phyloP scores from a whole-genome alignment of 768 basidiomycete genomes.

The Lanmaoa pseudosensibilis region DNA sequence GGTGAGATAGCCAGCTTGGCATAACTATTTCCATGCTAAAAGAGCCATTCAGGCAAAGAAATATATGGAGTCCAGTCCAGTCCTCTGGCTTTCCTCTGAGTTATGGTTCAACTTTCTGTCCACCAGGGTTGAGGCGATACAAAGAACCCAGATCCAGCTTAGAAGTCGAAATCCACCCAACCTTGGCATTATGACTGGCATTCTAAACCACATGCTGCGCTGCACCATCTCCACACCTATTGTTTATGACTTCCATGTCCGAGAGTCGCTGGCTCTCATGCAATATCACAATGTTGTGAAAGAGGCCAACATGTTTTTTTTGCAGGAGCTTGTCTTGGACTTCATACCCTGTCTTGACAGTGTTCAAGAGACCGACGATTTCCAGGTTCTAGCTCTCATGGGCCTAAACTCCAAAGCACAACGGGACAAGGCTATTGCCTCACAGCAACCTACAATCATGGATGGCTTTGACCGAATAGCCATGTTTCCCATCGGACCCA shows the following conservation, averaged over 20 bases:
- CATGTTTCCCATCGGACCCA: not conserved
- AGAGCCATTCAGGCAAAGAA: not conserved
- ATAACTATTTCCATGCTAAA: not conserved
- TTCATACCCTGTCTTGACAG: not conserved
- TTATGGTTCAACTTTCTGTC: conserved; percentile 2
- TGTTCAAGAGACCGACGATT: not conserved
- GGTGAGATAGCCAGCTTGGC: not conserved
- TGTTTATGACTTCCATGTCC: conserved; percentile 4
- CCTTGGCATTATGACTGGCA: conserved; percentile 6
- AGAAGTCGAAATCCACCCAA: conserved; percentile 5
- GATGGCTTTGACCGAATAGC: not conserved
- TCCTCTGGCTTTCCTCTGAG: conserved; percentile 4
- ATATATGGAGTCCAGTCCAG: not conserved
- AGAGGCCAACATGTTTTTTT: not conserved
- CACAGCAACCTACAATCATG: not conserved
- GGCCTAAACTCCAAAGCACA: not conserved
- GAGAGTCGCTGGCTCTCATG: not conserved
- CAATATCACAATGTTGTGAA: not conserved
- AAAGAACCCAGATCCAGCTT: not conserved
- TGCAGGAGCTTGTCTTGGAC: not conserved
- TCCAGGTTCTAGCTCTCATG: not conserved
- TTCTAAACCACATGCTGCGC: conserved; percentile 7
- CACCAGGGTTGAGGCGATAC: not conserved
- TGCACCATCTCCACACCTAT: not conserved
- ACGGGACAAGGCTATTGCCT: not conserved